A percentile compares a stretch with the other conserved stretches of the same genome.
These are phyloP conservation scores for Leucosporidium scottii DNA, from an alignment of 768 basidiomycete species.

Conservation along the genomic window DNA sequence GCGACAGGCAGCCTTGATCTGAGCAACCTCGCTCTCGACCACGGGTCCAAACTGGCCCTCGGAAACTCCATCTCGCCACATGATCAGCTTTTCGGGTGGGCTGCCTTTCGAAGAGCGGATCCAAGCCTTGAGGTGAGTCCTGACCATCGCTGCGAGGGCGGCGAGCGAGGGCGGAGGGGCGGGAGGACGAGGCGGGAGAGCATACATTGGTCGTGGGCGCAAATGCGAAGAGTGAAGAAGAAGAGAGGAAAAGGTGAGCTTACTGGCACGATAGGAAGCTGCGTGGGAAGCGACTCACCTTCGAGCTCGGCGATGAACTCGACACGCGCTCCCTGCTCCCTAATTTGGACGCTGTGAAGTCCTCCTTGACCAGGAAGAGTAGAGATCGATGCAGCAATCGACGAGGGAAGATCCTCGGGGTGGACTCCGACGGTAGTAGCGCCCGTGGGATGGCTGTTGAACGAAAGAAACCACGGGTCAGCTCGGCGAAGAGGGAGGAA, in stretches of 20 bases:
- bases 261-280: no score
- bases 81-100: slow-evolving; percentile 16
- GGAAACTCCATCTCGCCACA: slow-evolving; percentile 14
- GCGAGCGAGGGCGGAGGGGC: neutral
- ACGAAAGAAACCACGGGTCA: neutral
- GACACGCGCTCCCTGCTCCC: slow-evolving; percentile 16
- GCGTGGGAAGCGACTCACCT: neutral
- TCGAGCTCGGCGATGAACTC: slow-evolving; percentile 26
- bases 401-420: slow-evolving; percentile 12
- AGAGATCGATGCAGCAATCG: slow-evolving; percentile 24
- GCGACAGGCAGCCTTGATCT: slow-evolving; percentile 21
- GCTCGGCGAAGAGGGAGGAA: neutral
- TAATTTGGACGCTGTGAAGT: slow-evolving; percentile 22
- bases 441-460: slow-evolving; percentile 5
- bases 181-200: neutral
- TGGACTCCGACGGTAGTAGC: slow-evolving; percentile 1
- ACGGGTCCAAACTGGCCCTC: slow-evolving; percentile 25
- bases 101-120: neutral
- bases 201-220: no score
- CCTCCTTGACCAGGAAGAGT: neutral
- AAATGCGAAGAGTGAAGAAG: no score
- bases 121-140: slow-evolving; percentile 3
- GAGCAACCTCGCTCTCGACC: slow-evolving; percentile 18
- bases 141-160: slow-evolving; percentile 7
- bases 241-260: neutral